Conservation (phyloP, 176 grass and related monocot genomes). For the Hordeum vulgare region MorexV3_pseudomolecules_assembly NC_058519.1:40052981-40053480, state of each 20-base stretch:
- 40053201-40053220: background rate
- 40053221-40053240: background rate
- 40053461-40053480: too few species aligned
- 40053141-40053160: background rate
- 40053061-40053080: background rate
- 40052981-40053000: background rate
- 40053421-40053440: too few species aligned
- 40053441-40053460: too few species aligned
- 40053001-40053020: background rate
- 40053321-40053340: too few species aligned
- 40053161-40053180: constrained; percentile 24
- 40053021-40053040: background rate
- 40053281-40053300: too few species aligned
- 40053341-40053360: too few species aligned
- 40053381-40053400: too few species aligned
- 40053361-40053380: too few species aligned
- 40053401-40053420: too few species aligned
- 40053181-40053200: constrained; percentile 31
- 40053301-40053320: too few species aligned
- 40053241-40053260: background rate
- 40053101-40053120: background rate
- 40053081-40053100: background rate
- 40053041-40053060: background rate
- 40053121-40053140: background rate
- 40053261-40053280: background rate